These are phyloP conservation scores for Globisporangium parvum DNA, from an alignment of 352 stramenopile species.

Conservation along the genomic window DNA sequence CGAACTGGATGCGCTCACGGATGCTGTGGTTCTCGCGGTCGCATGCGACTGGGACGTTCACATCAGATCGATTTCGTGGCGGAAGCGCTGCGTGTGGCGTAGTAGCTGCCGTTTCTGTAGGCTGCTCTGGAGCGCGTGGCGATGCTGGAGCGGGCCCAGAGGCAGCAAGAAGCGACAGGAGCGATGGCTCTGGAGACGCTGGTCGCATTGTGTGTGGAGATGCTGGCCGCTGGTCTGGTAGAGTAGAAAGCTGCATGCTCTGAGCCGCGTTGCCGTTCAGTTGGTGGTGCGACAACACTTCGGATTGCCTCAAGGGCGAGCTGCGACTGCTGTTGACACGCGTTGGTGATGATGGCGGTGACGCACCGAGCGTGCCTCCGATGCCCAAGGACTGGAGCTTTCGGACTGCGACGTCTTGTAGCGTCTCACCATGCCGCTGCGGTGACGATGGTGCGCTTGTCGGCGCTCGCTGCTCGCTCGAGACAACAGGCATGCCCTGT, in stretches of 20 bases:
- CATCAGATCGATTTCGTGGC: background rate
- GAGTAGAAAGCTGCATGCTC: background rate
- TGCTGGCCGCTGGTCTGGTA: no score
- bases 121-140: no score
- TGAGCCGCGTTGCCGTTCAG: background rate
- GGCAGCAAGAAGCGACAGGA: no score
- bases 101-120: no score
- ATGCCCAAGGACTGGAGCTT: conserved; percentile 37
- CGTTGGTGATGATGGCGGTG: conserved; percentile 1
- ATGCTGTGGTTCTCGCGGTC: conserved; percentile 8
- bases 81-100: no score
- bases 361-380: conserved; percentile 3
- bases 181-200: no score
- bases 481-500: conserved; percentile 38
- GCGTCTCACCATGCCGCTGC: conserved; percentile 22
- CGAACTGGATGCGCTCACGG: conserved; percentile 24
- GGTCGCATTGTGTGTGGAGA: no score
- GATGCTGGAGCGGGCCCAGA: no score
- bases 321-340: background rate
- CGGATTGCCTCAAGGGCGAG: background rate
- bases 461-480: conserved; percentile 24
- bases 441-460: conserved; percentile 21
- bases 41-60: no score
- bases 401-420: conserved; percentile 34
- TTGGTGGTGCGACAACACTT: background rate